Conservation (phyloP, 2,329 filamentous ascomycete species). For the Pyricularia grisea region DNA sequence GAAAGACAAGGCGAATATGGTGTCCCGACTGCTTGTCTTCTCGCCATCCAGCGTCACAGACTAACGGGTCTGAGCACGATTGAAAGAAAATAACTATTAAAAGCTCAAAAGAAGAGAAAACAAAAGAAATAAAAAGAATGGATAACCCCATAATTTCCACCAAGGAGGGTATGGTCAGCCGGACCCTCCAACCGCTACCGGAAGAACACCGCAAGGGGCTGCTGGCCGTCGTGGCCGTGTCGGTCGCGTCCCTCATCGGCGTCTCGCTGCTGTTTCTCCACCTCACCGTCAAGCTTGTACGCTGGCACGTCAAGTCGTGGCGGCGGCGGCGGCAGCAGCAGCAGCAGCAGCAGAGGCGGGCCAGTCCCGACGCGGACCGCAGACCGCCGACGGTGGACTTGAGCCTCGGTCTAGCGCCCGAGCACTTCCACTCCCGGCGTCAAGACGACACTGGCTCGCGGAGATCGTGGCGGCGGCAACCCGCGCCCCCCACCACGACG, state of each 20-base stretch:
- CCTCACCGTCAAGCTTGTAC: slow-evolving; percentile 18
- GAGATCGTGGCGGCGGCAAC: not conserved
- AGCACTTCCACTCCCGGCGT: slow-evolving; percentile 11
- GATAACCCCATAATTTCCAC: not conserved
- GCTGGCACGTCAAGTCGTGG: slow-evolving; percentile 14
- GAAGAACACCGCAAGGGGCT: slow-evolving; percentile 14
- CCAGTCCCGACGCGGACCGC: not conserved
- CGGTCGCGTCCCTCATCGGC: slow-evolving; percentile 15
- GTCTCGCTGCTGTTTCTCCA: slow-evolving; percentile 14
- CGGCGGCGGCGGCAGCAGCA: no score
- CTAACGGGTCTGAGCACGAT: not conserved
- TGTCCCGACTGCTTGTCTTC: not conserved
- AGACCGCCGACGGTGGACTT: slow-evolving; percentile 12
- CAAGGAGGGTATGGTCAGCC: slow-evolving; percentile 6
- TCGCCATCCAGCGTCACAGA: not conserved
- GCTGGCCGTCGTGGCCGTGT: slow-evolving; percentile 13
- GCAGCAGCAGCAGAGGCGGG: not conserved
- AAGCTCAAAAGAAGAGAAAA: no score
- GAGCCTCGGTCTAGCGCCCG: slow-evolving; percentile 16
- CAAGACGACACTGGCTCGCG: not conserved
- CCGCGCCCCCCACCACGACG: not conserved
- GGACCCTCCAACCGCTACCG: slow-evolving; percentile 13
- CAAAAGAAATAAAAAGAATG: not conserved
- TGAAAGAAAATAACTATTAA: no score
- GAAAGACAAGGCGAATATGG: not conserved